Base-by-base conservation (phyloP, 331 rosid genomes). In the Prunus yedoensis region DNA sequence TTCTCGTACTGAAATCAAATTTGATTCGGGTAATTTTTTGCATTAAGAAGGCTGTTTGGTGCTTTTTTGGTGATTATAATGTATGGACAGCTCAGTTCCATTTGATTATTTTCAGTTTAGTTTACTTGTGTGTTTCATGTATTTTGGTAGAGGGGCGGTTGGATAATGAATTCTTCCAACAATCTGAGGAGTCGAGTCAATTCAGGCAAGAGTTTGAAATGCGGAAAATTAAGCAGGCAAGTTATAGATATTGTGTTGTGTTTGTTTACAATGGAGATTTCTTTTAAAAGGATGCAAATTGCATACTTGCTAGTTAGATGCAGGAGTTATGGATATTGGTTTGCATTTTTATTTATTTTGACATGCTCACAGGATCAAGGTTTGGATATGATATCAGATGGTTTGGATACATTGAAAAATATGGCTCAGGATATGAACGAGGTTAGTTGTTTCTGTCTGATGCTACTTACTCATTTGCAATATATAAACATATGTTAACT, bases 391-490 rank as follows among this genome's bases (percentile, higher is more conserved):
- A 95, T 92, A 74, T 83, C 98, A 23, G 99, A 95, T 84, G 99
- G 99, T 74, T 85, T 95, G 82, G 98, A 83, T 84, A 92, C 93
- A 0, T 83, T 95, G 81, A 92, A 95, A 84, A 78, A 92, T 86
- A 95, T 95, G 99, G 99, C 99, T 41, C 85, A 81, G 77, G 99
- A 95, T 85, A 92, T 92, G 97, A 92, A 92, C 43, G 99, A 95
- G 96, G 99, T 95, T 70, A 43, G 83, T 68, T 80, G 63, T 79
- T 63, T 73, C 17, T 60, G 49, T 20, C 13, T 46, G 60, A 10
- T 46, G 20, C 30, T 53, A 32, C 30, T 71, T 17, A 23, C 56
- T 69, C 30, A 43, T 62, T 68, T 78, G 59, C 38, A 63, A 72
- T 66, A 0, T 43, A 59, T 54, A 0, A 47, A 49, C 9, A 14